phyloP scores from a whole-genome alignment of 202 grass and related monocot genomes.

The Carex sylvatica region DNA sequence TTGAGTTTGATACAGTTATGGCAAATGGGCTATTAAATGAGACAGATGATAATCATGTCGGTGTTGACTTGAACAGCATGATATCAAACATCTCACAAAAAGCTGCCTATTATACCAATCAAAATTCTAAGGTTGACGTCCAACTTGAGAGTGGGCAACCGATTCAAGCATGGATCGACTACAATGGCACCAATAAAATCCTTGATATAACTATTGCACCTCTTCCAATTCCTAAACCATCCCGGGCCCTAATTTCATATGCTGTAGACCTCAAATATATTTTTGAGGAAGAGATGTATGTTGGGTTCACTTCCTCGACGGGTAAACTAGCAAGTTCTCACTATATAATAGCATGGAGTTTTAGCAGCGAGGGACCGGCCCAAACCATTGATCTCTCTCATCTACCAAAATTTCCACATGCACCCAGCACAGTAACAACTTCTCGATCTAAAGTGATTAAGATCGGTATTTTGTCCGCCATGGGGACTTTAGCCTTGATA shows the following conservation, averaged over 20 bases:
- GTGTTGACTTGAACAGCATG: constrained; percentile 43
- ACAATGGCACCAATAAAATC: constrained; percentile 26
- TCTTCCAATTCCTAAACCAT: constrained; percentile 22
- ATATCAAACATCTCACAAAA: constrained; percentile 32
- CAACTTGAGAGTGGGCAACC: constrained; percentile 15
- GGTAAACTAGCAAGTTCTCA: constrained; percentile 36
- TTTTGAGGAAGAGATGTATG: constrained; percentile 42
- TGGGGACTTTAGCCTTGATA: constrained; percentile 17
- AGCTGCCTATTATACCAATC: constrained; percentile 30
- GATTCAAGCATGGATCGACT: constrained; percentile 58
- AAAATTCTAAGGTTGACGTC: not conserved
- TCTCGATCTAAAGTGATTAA: constrained; percentile 9
- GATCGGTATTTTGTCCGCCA: constrained; percentile 14
- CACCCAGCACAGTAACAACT: not conserved
- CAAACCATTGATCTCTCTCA: constrained; percentile 26
- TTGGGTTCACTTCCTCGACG: not conserved
- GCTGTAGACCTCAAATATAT: constrained; percentile 35
- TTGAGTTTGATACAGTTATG: constrained; percentile 48
- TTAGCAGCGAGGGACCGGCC: constrained; percentile 24
- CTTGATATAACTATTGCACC: constrained; percentile 43
- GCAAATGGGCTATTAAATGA: constrained; percentile 2
- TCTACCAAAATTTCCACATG: constrained; percentile 30
- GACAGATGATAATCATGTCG: constrained; percentile 36
- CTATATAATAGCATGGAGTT: constrained; percentile 51
- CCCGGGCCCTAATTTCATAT: constrained; percentile 34